Evolutionary conservation across 2,329 filamentous ascomycete genomes (phyloP), one percentile per base, ranked within the genome.

Genomic region (Alternaria arborescens): DNA sequence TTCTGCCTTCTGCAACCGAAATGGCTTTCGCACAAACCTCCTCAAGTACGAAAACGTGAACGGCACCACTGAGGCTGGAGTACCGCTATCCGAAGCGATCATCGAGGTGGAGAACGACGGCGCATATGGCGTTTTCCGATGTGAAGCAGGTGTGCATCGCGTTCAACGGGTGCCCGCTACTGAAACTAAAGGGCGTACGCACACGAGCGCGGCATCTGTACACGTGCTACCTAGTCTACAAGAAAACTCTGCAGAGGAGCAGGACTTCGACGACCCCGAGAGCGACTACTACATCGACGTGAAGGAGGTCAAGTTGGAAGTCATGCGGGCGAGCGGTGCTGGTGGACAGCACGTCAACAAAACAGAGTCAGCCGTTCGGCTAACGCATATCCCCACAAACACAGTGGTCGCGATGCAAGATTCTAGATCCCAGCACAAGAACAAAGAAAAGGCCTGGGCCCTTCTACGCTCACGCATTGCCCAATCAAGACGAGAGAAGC

Each of bases 331-430:
- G 0, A 85, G 92, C 46, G 95, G 95, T 61, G 94, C 95, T 0
- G 95, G 95, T 32, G 95, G 95, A 1, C 95, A 99, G 82, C 95
- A 99, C 80, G 95, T 99, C 76, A 99, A 99, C 82, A 97, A 94
- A 78, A 99, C 95, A 0, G 95, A 99, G 81, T 97, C 93, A 30
- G 95, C 95, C 4, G 92, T 99, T 62, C 90, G 95, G 10, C 84
- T 99, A 71, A 98, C 94, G 2, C 95, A 99, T 81, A 80, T 91
- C 7, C 95, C 95, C 2, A 97, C 93, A 1, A 91, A 91, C 44
- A 95, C 89, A 0, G 88, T 92, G 2, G 94, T 98, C 14, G 90
- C 89, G 12, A 97, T 98, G 86, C 95, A 99, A 78, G 95, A 99
- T 77, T 90, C 89, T 54, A 87, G 95, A 55, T 97, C 93, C 43